Conservation (phyloP, 1,139 yeast genomes). For the Arxiozyma bovina region DNA sequence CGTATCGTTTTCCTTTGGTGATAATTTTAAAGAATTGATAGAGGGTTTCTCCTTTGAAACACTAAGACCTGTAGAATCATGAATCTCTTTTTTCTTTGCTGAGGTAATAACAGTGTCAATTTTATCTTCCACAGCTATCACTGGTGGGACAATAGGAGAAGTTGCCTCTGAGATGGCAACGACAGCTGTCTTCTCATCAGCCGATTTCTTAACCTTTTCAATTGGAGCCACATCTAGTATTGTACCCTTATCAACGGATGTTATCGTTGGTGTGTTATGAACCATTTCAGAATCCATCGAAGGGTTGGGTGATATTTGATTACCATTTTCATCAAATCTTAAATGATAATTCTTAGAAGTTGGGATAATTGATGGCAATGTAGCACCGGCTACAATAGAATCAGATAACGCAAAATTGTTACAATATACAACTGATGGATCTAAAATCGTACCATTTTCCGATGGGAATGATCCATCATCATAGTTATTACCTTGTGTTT, state of each 20-base stretch:
- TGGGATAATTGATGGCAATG: conserved; percentile 30
- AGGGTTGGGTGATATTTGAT: not conserved
- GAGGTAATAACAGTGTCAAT: not conserved
- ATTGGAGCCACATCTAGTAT: not conserved
- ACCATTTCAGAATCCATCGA: not conserved
- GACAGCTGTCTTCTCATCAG: not conserved
- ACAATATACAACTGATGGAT: conserved; percentile 2
- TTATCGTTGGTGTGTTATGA: not conserved
- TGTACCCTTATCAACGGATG: not conserved
- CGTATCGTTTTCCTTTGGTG: not conserved
- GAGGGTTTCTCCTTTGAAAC: not conserved
- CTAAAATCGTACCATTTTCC: conserved; percentile 1
- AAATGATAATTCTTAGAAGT: conserved; percentile 29
- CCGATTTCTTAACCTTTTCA: not conserved
- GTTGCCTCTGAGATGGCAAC: not conserved
- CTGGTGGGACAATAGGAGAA: not conserved
- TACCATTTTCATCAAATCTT: conserved; percentile 11
- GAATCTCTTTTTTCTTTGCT: not conserved
- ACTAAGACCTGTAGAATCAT: not conserved
- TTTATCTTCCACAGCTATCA: not conserved
- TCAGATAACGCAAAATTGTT: conserved; percentile 9
- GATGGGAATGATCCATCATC: not conserved
- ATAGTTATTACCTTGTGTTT: not conserved
- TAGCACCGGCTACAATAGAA: conserved; percentile 30
- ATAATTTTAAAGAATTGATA: not conserved